Evolutionary conservation across 73 alveolate genomes (phyloP).

Genomic region (Tetrahymena thermophila): DNA sequence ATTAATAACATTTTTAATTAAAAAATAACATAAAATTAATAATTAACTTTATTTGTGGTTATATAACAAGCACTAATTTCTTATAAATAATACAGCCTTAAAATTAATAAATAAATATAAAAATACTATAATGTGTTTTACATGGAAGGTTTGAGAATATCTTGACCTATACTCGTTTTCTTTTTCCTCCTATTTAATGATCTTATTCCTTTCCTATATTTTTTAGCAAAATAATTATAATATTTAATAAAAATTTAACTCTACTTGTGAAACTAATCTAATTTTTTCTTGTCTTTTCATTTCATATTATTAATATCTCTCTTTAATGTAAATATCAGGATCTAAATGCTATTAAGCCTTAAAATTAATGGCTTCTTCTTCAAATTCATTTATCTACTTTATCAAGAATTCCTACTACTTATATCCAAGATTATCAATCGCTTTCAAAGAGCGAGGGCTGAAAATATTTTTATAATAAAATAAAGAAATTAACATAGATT

Average conservation of each 20-base stretch:
- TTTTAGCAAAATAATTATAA: background rate
- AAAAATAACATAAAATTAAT: background rate
- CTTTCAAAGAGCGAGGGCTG: background rate
- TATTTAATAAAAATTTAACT: background rate
- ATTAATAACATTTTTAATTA: too few relatives aligned
- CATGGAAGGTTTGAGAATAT: background rate
- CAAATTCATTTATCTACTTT: background rate
- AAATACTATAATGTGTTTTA: background rate
- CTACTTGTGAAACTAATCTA: background rate
- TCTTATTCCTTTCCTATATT: background rate
- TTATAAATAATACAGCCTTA: background rate
- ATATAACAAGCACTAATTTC: background rate
- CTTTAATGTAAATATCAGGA: background rate
- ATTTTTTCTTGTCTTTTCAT: background rate
- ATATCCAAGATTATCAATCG: background rate
- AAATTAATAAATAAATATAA: background rate
- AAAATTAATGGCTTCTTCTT: background rate
- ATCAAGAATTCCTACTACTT: background rate
- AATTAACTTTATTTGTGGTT: background rate
- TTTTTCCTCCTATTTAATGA: background rate
- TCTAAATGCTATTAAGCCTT: background rate
- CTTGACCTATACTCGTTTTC: background rate
- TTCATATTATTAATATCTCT: background rate
- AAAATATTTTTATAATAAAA: background rate
- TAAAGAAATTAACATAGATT: background rate